Evolutionary conservation across 2,329 filamentous ascomycete species (phyloP).

Genomic region (Alternaria sp.): DNA sequence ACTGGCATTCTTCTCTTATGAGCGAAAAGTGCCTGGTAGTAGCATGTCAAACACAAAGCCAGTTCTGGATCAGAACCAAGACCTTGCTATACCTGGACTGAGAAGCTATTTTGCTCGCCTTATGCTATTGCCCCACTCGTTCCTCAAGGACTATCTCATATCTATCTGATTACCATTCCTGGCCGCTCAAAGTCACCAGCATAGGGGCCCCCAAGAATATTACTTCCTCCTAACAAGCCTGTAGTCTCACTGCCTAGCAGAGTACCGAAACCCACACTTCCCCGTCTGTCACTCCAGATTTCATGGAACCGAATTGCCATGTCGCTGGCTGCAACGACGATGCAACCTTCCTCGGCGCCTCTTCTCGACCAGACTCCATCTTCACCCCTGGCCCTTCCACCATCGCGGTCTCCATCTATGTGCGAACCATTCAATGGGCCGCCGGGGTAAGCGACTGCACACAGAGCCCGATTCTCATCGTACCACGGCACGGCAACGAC

Average conservation of each 20-base stretch:
- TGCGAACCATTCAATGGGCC: slow-evolving; percentile 56
- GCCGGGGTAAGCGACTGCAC: slow-evolving; percentile 85
- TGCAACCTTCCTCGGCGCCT: slow-evolving; percentile 76
- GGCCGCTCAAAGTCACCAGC: slow-evolving; percentile 79
- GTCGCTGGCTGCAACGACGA: slow-evolving; percentile 92
- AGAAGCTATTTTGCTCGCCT: not conserved
- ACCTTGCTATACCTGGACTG: not conserved
- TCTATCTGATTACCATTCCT: slow-evolving; percentile 53
- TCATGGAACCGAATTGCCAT: slow-evolving; percentile 95
- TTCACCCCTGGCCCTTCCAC: slow-evolving; percentile 54
- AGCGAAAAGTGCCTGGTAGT: not conserved
- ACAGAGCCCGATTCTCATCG: slow-evolving; percentile 80
- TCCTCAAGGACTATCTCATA: not conserved
- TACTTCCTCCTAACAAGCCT: slow-evolving; percentile 76
- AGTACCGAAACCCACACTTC: slow-evolving; percentile 58
- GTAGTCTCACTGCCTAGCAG: slow-evolving; percentile 53
- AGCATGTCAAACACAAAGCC: not conserved
- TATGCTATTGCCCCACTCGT: not conserved
- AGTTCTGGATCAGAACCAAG: not conserved
- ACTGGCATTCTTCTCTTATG: not conserved
- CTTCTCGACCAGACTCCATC: slow-evolving; percentile 65
- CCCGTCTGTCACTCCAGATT: slow-evolving; percentile 75
- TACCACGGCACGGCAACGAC: slow-evolving; percentile 87
- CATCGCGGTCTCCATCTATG: slow-evolving; percentile 9
- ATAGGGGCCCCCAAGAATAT: slow-evolving; percentile 78